Evolutionary conservation across 2,329 filamentous ascomycete genomes (phyloP), one percentile per base, ranked within the genome.

Genomic region (Mollisia scopiformis): DNA sequence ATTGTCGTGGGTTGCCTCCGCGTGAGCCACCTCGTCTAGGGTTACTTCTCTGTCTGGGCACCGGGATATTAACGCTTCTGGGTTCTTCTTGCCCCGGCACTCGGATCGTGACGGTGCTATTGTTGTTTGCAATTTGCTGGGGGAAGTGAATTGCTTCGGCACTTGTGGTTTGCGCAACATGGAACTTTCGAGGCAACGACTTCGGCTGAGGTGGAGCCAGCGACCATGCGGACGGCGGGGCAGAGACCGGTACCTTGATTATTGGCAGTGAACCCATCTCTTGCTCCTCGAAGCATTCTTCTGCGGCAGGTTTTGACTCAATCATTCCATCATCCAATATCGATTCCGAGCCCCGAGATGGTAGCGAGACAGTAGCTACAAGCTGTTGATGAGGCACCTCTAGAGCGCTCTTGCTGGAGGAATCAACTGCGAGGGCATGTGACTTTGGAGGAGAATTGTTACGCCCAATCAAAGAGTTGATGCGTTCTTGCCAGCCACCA

Each of bases 261-360:
- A 84, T 81, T 0, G 90, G 90, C n/a, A 92, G 76, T 7, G 90
- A 93, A 3, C 90, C 90, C 79, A 90, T 90, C 73, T 93, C 89
- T 69, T 91, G 89, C 70, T 92, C 89, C 71, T 92, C 90, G 66
- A 93, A 93, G 66, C 91, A 91, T 63, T 91, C 88, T 65, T 92
- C 90, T 6, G 90, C 89, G 76, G 92, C 89, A 51, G 86, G 86
- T 70, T 88, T 90, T 3, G 86, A 87, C 16, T 80, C 80, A 21
- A 82, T 72, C 30, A 80, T 79, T 51, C 77, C 77, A 57, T 78
- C 75, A 50, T 79, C 78, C 28, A 74, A 72, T 19, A 71, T 78
- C 5, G 68, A 57, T 52, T 70, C 62, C 11, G 60, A 66, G 25
- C 55, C 55, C 6, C 35, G 57, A 8, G 65, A 66, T 10, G 88